Evolutionary conservation across 352 stramenopile species (phyloP).

Genomic region (Phytophthora hibernalis): DNA sequence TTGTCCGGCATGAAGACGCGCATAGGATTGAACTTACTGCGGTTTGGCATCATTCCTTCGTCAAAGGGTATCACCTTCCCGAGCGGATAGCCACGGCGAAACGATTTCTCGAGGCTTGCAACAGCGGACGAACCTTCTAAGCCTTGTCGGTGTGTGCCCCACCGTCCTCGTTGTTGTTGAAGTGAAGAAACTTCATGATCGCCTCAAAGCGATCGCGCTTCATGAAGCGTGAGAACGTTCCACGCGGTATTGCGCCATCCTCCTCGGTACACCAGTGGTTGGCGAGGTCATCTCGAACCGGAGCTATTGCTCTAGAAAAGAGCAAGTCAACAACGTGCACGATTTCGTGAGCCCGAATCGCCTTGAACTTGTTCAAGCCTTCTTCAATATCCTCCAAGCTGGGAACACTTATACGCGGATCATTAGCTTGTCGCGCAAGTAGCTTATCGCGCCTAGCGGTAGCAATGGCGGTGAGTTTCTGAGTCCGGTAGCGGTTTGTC

Average conservation of each 20-base stretch:
- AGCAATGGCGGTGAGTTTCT: no score
- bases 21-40: conserved; percentile 31
- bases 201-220: conserved; percentile 21
- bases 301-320: conserved; percentile 13
- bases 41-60: conserved; percentile 31
- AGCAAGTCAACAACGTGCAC: no score
- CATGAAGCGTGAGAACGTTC: conserved; percentile 25
- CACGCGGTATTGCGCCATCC: conserved; percentile 24
- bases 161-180: conserved; percentile 20
- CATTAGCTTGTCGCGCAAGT: no score
- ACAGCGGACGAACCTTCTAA: conserved; percentile 24
- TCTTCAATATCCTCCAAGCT: no score
- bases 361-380: no score
- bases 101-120: conserved; percentile 31
- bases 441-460: no score
- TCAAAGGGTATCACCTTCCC: conserved; percentile 24
- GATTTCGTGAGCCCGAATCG: conserved; percentile 14
- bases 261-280: conserved; percentile 15
- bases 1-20: conserved; percentile 29
- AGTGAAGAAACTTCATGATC: conserved; percentile 28
- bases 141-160: not conserved
- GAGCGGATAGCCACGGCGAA: conserved; percentile 22
- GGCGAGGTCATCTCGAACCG: conserved; percentile 3
- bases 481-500: no score
- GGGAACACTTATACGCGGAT: no score